Evolutionary conservation across 371 early-diverging fungal species (phyloP).

Genomic region (Mortierella sp.): DNA sequence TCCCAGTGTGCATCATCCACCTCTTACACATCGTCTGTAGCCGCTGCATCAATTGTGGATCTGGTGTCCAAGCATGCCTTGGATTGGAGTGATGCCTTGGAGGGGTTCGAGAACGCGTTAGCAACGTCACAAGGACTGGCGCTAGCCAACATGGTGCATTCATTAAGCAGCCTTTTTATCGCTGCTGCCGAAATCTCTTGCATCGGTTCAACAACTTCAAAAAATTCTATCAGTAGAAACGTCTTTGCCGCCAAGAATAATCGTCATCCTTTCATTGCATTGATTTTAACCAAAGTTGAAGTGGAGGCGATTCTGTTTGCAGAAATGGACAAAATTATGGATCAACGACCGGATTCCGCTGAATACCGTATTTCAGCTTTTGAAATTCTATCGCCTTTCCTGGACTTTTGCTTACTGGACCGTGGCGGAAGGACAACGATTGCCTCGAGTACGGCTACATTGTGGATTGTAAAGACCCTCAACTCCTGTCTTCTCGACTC

Average conservation of each 20-base stretch:
- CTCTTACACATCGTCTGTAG: slow-evolving; percentile 42
- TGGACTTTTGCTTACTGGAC: slow-evolving; percentile 50
- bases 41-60: slow-evolving; percentile 30
- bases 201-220: not conserved
- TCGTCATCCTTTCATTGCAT: slow-evolving; percentile 46
- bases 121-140: slow-evolving; percentile 39
- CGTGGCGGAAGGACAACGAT: slow-evolving; percentile 26
- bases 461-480: slow-evolving; percentile 42
- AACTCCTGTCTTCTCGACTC: slow-evolving; percentile 32
- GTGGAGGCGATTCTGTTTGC: slow-evolving; percentile 32
- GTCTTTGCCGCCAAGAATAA: slow-evolving; percentile 43
- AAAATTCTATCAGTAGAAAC: slow-evolving; percentile 12
- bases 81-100: slow-evolving; percentile 42
- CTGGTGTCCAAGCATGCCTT: slow-evolving; percentile 21
- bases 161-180: slow-evolving; percentile 35
- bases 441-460: slow-evolving; percentile 17
- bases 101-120: slow-evolving; percentile 49
- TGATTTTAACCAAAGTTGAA: slow-evolving; percentile 23
- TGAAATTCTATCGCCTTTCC: slow-evolving; percentile 32
- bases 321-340: slow-evolving; percentile 39
- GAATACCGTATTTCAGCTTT: slow-evolving; percentile 36
- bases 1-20: slow-evolving; percentile 33
- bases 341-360: slow-evolving; percentile 21
- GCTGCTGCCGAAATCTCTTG: slow-evolving; percentile 27
- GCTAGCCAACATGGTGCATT: slow-evolving; percentile 38